phyloP scores from a whole-genome alignment of 257 asterid species.

The Lycium barbarum region DNA sequence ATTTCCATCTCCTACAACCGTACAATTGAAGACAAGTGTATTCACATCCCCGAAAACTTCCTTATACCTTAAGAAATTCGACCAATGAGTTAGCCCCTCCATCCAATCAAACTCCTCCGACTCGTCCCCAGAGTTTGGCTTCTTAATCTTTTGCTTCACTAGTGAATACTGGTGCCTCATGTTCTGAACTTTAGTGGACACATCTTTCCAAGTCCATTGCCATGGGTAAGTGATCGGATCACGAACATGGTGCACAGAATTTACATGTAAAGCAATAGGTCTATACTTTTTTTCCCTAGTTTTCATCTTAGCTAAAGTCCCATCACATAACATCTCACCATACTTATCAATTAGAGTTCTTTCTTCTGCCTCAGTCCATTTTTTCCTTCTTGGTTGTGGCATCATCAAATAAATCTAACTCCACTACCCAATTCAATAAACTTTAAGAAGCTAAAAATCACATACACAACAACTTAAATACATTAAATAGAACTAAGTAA shows the following conservation, averaged over 20 bases:
- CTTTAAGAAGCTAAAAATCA: neutral
- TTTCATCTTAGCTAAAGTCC: constrained; percentile 85
- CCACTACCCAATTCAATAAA: neutral
- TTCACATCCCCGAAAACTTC: constrained; percentile 88
- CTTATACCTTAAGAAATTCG: constrained; percentile 86
- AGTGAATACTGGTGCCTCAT: constrained; percentile 98
- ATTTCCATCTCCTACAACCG: constrained; percentile 61
- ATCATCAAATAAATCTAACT: constrained; percentile 53
- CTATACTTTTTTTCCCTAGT: constrained; percentile 89
- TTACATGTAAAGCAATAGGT: constrained; percentile 85
- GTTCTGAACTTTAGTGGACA: constrained; percentile 93
- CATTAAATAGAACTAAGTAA: constrained; percentile 44
- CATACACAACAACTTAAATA: neutral
- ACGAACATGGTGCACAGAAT: constrained; percentile 66
- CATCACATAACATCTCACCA: constrained; percentile 78
- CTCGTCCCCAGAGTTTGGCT: constrained; percentile 59
- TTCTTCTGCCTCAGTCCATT: constrained; percentile 98
- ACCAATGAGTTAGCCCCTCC: constrained; percentile 90
- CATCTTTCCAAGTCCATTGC: constrained; percentile 99
- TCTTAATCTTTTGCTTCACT: constrained; percentile 96
- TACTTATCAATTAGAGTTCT: constrained; percentile 90
- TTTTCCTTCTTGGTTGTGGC: constrained; percentile 94
- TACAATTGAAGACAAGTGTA: constrained; percentile 49
- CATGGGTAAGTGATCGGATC: constrained; percentile 82
- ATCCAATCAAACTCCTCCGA: constrained; percentile 93